Evolutionary conservation across 176 grass and related monocot species (phyloP).

Genomic region (Bromus sterilis): DNA sequence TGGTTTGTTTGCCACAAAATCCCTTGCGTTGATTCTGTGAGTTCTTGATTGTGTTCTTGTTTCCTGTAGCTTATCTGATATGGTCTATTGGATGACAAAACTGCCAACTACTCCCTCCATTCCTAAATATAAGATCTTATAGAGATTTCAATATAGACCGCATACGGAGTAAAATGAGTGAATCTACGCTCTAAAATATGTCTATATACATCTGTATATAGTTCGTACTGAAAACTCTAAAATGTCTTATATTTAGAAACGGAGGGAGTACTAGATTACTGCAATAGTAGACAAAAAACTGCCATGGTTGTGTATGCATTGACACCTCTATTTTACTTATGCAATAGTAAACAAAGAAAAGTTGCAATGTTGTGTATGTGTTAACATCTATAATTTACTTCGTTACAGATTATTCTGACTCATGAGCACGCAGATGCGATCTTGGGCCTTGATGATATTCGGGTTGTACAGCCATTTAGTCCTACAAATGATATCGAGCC

Average conservation of each 20-base stretch:
- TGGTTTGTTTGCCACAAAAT: constrained; percentile 95
- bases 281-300: not conserved
- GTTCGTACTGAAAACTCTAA: too few relatives aligned
- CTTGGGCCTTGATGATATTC: constrained; percentile 92
- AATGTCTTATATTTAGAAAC: too few relatives aligned
- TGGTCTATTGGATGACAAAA: not conserved
- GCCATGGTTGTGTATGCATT: not conserved
- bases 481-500: constrained; percentile 80
- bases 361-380: not conserved
- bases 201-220: too few relatives aligned
- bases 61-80: constrained; percentile 10
- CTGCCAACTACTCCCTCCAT: too few relatives aligned
- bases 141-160: too few relatives aligned
- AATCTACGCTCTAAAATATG: too few relatives aligned
- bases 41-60: constrained; percentile 20
- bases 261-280: too few relatives aligned
- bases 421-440: constrained; percentile 94
- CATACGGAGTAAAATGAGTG: too few relatives aligned
- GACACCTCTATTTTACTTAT: too few relatives aligned
- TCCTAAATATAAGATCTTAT: too few relatives aligned
- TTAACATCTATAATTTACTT: too few relatives aligned
- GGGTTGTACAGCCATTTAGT: constrained; percentile 73
- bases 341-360: too few relatives aligned
- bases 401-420: constrained; percentile 89
- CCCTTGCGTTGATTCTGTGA: constrained; percentile 85